Evolutionary conservation across 192 early-diverging fungal genomes (phyloP).

Genomic region (Mortierella claussenii): DNA sequence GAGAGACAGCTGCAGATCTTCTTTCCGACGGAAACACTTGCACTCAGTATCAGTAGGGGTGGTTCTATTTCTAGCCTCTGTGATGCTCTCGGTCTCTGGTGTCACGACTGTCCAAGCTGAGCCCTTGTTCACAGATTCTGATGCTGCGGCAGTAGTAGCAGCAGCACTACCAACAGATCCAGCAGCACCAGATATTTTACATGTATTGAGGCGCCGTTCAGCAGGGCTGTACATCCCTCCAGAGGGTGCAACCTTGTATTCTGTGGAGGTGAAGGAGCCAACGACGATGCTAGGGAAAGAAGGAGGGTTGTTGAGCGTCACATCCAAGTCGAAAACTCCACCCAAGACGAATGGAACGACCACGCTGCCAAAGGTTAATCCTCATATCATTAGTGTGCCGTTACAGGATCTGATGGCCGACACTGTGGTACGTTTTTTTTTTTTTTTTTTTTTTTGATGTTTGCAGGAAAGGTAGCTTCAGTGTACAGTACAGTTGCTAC

Average conservation of each 20-base stretch:
- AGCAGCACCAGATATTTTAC: too few species aligned
- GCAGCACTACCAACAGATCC: too few species aligned
- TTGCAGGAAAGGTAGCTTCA: not conserved
- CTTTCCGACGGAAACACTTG: too few species aligned
- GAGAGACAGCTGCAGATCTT: too few species aligned
- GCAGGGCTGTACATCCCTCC: slow-evolving; percentile 27
- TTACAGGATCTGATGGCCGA: slow-evolving; percentile 40
- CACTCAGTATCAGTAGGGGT: too few species aligned
- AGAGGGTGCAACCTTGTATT: slow-evolving; percentile 31
- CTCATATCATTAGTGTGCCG: slow-evolving; percentile 35
- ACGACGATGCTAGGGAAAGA: not conserved
- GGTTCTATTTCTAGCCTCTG: too few species aligned
- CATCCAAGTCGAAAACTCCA: slow-evolving; percentile 22
- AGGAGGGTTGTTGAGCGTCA: not conserved
- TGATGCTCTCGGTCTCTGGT: too few species aligned
- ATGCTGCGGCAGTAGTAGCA: too few species aligned
- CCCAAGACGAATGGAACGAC: not conserved
- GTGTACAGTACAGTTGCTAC: not conserved
- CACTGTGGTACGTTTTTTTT: slow-evolving; percentile 28
- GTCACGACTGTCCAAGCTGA: too few species aligned
- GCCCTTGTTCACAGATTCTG: too few species aligned
- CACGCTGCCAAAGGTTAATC: not conserved
- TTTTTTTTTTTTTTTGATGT: not conserved
- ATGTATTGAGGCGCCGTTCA: too few species aligned
- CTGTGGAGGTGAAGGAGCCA: not conserved